These are phyloP conservation scores for Pleurotus platypus DNA, from an alignment of 768 basidiomycete genomes.

Conservation along the genomic window DNA sequence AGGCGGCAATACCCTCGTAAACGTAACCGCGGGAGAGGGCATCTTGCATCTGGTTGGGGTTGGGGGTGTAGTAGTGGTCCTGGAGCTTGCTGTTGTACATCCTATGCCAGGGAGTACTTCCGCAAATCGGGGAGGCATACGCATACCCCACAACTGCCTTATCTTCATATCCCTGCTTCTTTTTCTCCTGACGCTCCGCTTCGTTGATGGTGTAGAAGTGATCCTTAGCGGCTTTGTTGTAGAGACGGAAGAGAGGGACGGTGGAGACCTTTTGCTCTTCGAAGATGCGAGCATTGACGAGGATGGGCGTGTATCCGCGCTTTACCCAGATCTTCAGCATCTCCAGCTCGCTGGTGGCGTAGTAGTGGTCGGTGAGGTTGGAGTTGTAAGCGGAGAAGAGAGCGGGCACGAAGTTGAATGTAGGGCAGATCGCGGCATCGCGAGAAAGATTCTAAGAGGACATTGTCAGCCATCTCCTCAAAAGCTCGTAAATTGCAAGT, in stretches of 20 bases:
- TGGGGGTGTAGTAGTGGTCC: conserved; percentile 2
- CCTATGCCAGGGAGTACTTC: conserved; percentile 3
- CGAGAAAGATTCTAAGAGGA: not conserved
- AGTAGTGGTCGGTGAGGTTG: conserved; percentile 4
- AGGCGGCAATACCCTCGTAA: conserved; percentile 1
- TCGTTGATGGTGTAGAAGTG: conserved; percentile 14
- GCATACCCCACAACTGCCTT: conserved; percentile 10
- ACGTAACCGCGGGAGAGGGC: not conserved
- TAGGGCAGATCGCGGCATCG: not conserved
- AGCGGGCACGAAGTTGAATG: conserved; percentile 3
- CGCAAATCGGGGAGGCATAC: conserved; percentile 4
- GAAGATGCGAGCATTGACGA: conserved; percentile 11
- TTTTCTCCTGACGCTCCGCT: conserved; percentile 4
- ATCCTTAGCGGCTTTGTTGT: conserved; percentile 4
- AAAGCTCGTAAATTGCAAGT: no score
- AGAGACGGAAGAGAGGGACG: conserved; percentile 13
- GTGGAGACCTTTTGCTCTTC: conserved; percentile 8
- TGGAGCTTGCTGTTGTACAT: not conserved
- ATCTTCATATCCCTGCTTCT: conserved; percentile 2
- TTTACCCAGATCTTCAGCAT: conserved; percentile 6
- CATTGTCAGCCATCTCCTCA: no score
- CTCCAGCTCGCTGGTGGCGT: conserved; percentile 6
- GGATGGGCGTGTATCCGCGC: not conserved
- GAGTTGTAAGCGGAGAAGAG: conserved; percentile 4
- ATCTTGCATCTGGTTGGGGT: not conserved